phyloP scores from a whole-genome alignment of 495 filamentous ascomycete genomes.

The Talaromyces proteolyticus region DNA sequence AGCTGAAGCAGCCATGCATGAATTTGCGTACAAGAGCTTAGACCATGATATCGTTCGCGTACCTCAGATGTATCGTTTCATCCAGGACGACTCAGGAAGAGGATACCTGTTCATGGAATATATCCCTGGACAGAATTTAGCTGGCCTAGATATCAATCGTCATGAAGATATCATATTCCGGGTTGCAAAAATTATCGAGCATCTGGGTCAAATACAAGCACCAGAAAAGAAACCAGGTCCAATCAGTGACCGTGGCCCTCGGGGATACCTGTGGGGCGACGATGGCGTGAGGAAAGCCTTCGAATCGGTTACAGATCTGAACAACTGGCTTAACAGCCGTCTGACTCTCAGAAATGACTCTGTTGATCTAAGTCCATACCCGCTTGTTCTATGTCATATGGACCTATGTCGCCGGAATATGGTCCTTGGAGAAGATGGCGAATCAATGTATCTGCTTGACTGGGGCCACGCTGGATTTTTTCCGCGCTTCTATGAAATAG shows the following conservation, averaged over 20 bases:
- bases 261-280: slow-evolving; percentile 6
- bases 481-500: slow-evolving; percentile 1
- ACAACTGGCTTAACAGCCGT: slow-evolving; percentile 2
- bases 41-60: slow-evolving; percentile 6
- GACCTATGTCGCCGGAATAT: slow-evolving; percentile 7
- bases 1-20: slow-evolving; percentile 9
- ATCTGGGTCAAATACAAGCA: neutral
- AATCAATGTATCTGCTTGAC: slow-evolving; percentile 5
- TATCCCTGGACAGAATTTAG: slow-evolving; percentile 4
- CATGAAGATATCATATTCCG: neutral
- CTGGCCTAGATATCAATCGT: neutral
- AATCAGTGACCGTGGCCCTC: neutral
- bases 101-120: slow-evolving; percentile 9
- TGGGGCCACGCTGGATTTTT: slow-evolving; percentile 8
- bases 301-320: slow-evolving; percentile 1
- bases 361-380: slow-evolving; percentile 1
- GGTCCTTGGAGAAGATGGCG: neutral
- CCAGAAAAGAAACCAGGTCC: slow-evolving; percentile 3
- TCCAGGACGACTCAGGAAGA: neutral
- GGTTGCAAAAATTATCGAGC: slow-evolving; percentile 1
- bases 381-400: slow-evolving; percentile 6
- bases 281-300: neutral
- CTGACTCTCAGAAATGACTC: neutral
- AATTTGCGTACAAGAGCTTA: slow-evolving; percentile 4
- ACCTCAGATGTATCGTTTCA: slow-evolving; percentile 1